Percentiles rank a stretch among this genome's conserved stretches.
These are phyloP conservation scores for Lactarius pseudohatsudake DNA, from an alignment of 768 basidiomycete species.

Conservation along the genomic window DNA sequence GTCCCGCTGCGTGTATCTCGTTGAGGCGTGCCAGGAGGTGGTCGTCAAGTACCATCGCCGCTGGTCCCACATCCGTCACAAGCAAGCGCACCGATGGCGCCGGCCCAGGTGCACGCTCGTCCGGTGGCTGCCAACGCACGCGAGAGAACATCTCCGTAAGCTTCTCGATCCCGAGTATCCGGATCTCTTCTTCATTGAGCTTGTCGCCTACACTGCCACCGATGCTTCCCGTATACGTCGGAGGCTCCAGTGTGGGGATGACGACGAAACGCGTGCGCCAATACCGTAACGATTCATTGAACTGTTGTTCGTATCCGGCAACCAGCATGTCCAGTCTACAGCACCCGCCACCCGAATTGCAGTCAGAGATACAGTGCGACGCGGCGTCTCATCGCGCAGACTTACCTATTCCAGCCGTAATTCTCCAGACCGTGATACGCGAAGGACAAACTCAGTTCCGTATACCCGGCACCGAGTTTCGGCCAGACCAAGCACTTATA, in stretches of 20 bases:
- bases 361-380: conserved; percentile 7
- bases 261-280: conserved; percentile 95
- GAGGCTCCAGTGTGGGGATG: conserved; percentile 80
- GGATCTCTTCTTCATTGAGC: conserved; percentile 83
- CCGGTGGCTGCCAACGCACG: conserved; percentile 72
- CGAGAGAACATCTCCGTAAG: conserved; percentile 87
- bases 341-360: not conserved
- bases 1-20: conserved; percentile 71
- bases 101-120: conserved; percentile 47
- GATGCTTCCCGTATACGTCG: conserved; percentile 41
- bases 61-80: conserved; percentile 82
- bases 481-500: conserved; percentile 96
- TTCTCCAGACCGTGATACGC: conserved; percentile 76
- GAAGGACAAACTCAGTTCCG: conserved; percentile 73
- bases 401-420: conserved; percentile 84
- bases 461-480: conserved; percentile 83
- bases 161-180: conserved; percentile 86
- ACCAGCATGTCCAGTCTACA: conserved; percentile 80
- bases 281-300: conserved; percentile 81
- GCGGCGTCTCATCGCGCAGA: not conserved
- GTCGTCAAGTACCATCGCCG: conserved; percentile 76
- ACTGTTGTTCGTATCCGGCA: conserved; percentile 76
- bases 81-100: conserved; percentile 71
- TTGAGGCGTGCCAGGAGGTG: conserved; percentile 78
- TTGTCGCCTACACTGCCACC: conserved; percentile 64